Percentiles rank a stretch among this genome's conserved stretches.
These are phyloP conservation scores for Dothistroma septosporum DNA, from an alignment of 2,329 filamentous ascomycete species.

Conservation along the genomic window DNA sequence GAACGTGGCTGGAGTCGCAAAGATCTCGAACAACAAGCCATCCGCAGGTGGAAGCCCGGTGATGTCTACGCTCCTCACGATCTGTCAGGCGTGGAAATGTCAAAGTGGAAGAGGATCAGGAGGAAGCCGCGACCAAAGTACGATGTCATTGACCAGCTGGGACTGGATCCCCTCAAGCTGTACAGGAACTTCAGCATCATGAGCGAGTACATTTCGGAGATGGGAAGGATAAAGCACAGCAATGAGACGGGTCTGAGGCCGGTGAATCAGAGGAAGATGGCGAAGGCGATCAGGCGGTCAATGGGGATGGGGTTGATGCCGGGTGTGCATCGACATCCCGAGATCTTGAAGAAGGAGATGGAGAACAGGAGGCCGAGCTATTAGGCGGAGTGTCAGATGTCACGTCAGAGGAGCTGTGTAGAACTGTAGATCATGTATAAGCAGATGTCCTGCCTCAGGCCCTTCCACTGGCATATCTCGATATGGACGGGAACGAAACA, in stretches of 20 bases:
- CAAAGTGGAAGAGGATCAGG: constrained; percentile 66
- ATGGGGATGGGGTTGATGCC: constrained; percentile 91
- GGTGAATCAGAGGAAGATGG: constrained; percentile 87
- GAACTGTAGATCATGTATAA: not conserved
- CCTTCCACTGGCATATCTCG: not conserved
- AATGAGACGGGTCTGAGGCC: constrained; percentile 73
- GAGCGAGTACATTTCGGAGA: constrained; percentile 78
- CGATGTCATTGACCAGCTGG: constrained; percentile 77
- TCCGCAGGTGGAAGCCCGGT: constrained; percentile 68
- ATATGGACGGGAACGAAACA: not conserved
- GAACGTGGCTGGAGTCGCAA: constrained; percentile 31
- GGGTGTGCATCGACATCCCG: constrained; percentile 82
- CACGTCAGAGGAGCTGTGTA: not conserved
- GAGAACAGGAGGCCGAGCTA: not conserved
- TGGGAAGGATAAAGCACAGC: constrained; percentile 79
- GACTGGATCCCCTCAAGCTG: constrained; percentile 73
- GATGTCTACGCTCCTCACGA: constrained; percentile 92
- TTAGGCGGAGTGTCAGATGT: not conserved
- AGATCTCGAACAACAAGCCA: constrained; percentile 60
- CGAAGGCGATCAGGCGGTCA: constrained; percentile 84
- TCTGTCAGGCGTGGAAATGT: constrained; percentile 70
- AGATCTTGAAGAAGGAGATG: constrained; percentile 53
- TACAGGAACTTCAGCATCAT: constrained; percentile 97
- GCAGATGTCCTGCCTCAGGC: not conserved
- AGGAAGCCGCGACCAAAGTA: constrained; percentile 43